Evolutionary conservation across 2,329 filamentous ascomycete genomes (phyloP).

Genomic region (Paraphaeosphaeria sporulosa): DNA sequence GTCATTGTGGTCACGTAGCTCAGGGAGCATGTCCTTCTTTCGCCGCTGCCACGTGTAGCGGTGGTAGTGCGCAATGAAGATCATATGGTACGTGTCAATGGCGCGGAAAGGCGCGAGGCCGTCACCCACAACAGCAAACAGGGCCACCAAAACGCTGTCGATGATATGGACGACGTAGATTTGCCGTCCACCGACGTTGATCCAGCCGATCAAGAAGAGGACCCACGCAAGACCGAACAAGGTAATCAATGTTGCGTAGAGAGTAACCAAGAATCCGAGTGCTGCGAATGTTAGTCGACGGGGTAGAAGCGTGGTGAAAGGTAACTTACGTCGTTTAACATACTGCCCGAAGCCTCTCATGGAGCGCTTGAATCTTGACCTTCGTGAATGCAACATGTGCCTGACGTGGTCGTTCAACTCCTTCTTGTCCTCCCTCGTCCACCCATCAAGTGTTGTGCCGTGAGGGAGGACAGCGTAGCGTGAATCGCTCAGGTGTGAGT

Average conservation of each 20-base stretch:
- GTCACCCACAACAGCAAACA: slow-evolving; percentile 70
- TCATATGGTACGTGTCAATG: slow-evolving; percentile 88
- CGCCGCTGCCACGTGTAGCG: slow-evolving; percentile 71
- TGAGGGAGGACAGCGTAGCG: slow-evolving; percentile 84
- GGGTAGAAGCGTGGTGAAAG: background rate
- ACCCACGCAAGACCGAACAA: slow-evolving; percentile 89
- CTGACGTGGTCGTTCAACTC: slow-evolving; percentile 86
- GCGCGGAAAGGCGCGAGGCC: slow-evolving; percentile 73
- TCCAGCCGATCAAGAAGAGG: slow-evolving; percentile 89
- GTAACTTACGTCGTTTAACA: slow-evolving; percentile 69
- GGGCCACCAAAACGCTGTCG: slow-evolving; percentile 67
- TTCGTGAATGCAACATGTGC: slow-evolving; percentile 84
- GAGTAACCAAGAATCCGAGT: slow-evolving; percentile 81
- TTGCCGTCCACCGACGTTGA: slow-evolving; percentile 78
- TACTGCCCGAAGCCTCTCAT: slow-evolving; percentile 86
- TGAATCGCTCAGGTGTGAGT: slow-evolving; percentile 71
- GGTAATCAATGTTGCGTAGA: slow-evolving; percentile 84
- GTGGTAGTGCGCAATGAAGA: slow-evolving; percentile 78
- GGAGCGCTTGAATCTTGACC: slow-evolving; percentile 78
- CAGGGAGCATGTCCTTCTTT: slow-evolving; percentile 67
- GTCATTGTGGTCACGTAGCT: slow-evolving; percentile 73
- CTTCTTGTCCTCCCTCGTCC: slow-evolving; percentile 75
- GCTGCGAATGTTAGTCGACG: slow-evolving; percentile 51
- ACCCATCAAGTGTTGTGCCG: slow-evolving; percentile 74
- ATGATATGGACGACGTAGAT: slow-evolving; percentile 64